Percentiles rank a stretch among this genome's conserved stretches.
phyloP scores from a whole-genome alignment of 164 flowering plant species.

The Nymphaea colorata region DNA sequence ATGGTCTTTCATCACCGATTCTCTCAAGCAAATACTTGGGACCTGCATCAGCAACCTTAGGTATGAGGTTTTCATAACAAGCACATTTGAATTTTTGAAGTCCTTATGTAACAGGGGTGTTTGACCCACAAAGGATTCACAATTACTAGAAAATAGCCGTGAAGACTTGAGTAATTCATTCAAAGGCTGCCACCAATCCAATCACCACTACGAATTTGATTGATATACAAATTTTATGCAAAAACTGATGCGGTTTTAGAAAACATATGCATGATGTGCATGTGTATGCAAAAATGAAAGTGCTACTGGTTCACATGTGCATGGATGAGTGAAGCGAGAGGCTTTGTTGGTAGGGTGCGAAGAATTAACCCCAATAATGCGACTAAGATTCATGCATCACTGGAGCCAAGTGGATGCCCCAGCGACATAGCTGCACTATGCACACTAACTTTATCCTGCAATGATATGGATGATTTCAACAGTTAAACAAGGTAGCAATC shows the following conservation, averaged over 20 bases:
- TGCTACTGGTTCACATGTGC: too few relatives aligned
- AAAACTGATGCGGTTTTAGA: neutral
- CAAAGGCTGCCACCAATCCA: neutral
- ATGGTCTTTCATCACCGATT: too few relatives aligned
- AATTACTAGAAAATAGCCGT: too few relatives aligned
- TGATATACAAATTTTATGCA: neutral
- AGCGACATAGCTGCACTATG: conserved; percentile 95
- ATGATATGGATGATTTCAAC: neutral
- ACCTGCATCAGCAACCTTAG: too few relatives aligned
- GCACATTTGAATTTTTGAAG: too few relatives aligned
- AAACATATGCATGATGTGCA: neutral
- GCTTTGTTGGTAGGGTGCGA: neutral
- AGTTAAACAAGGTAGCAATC: neutral
- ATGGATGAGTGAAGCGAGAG: too few relatives aligned
- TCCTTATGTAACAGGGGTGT: too few relatives aligned
- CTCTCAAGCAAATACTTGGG: too few relatives aligned
- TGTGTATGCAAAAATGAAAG: neutral
- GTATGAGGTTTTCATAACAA: too few relatives aligned
- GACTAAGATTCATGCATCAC: conserved; percentile 89
- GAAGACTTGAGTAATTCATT: too few relatives aligned
- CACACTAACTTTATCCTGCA: conserved; percentile 70
- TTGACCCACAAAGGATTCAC: too few relatives aligned
- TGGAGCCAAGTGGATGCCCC: conserved; percentile 97
- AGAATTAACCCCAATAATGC: conserved; percentile 68
- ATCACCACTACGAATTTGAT: too few relatives aligned